Conservation (phyloP, 495 filamentous ascomycete genomes). For the Oidiodendron maius region DNA sequence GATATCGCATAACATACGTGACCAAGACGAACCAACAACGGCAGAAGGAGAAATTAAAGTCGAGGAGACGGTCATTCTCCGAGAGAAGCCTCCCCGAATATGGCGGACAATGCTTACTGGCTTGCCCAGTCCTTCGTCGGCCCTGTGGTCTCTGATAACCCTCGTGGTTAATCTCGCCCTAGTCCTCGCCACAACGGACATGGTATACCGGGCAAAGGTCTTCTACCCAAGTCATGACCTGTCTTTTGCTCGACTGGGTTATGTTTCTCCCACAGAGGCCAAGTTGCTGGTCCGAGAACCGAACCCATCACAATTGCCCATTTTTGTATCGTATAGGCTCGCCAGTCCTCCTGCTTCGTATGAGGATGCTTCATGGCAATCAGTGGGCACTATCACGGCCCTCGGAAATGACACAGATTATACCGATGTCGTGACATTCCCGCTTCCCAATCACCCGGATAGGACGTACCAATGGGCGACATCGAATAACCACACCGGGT, state of each 20-base stretch:
- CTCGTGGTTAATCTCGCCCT: conserved; percentile 64
- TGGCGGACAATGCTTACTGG: conserved; percentile 69
- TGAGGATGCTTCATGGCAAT: conserved; percentile 54
- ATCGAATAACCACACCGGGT: conserved; percentile 79
- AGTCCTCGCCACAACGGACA: conserved; percentile 62
- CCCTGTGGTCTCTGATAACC: conserved; percentile 52
- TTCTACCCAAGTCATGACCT: conserved; percentile 67
- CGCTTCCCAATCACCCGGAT: conserved; percentile 41
- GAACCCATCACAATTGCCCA: conserved; percentile 62
- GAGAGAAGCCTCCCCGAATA: conserved; percentile 31
- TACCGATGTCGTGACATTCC: conserved; percentile 57
- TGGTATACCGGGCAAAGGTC: conserved; percentile 61
- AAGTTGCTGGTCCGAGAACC: conserved; percentile 83
- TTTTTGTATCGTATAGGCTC: conserved; percentile 55
- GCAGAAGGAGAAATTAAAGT: conserved; percentile 37
- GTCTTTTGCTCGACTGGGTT: conserved; percentile 77
- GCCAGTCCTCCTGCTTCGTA: conserved; percentile 39
- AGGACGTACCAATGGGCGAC: conserved; percentile 74
- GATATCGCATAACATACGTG: too few relatives aligned
- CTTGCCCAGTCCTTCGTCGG: conserved; percentile 59
- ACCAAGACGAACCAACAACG: conserved; percentile 21
- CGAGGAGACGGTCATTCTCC: conserved; percentile 40
- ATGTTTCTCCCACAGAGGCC: conserved; percentile 75
- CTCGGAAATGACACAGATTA: conserved; percentile 76
- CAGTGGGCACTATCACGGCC: conserved; percentile 54